Evolutionary conservation across 2,329 filamentous ascomycete genomes (phyloP).

Genomic region (Parastagonospora avenae): DNA sequence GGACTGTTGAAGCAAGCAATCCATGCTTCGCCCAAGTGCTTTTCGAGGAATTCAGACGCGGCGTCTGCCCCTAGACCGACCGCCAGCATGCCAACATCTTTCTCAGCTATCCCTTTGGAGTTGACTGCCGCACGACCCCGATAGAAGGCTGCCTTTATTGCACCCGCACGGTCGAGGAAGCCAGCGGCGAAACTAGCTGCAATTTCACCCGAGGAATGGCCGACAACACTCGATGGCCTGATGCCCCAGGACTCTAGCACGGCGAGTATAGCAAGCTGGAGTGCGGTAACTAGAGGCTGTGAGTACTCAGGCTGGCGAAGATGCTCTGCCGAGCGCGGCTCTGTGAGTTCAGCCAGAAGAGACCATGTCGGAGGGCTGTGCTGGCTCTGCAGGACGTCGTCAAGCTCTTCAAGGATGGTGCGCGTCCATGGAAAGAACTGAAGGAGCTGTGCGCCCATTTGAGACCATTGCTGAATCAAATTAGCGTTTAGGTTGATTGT

Average conservation of each 20-base stretch:
- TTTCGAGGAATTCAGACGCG: slow-evolving; percentile 4
- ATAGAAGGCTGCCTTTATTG: slow-evolving; percentile 18
- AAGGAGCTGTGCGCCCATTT: slow-evolving; percentile 49
- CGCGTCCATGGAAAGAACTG: not conserved
- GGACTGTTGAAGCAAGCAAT: slow-evolving; percentile 49
- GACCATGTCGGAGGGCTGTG: slow-evolving; percentile 14
- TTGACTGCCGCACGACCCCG: slow-evolving; percentile 13
- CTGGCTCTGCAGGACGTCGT: too few relatives aligned
- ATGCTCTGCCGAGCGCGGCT: slow-evolving; percentile 6
- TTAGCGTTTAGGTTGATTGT: too few relatives aligned
- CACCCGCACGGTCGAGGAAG: slow-evolving; percentile 6
- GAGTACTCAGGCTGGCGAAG: slow-evolving; percentile 16
- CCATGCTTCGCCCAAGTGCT: slow-evolving; percentile 6
- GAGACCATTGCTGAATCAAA: slow-evolving; percentile 37
- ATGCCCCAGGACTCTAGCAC: slow-evolving; percentile 5
- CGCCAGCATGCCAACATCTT: slow-evolving; percentile 31
- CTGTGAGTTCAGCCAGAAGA: slow-evolving; percentile 16
- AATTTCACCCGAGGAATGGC: slow-evolving; percentile 51
- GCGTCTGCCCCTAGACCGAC: slow-evolving; percentile 32
- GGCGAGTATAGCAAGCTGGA: slow-evolving; percentile 26
- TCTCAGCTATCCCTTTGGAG: not conserved
- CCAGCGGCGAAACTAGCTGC: slow-evolving; percentile 47
- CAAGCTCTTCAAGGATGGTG: too few relatives aligned
- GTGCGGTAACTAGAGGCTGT: slow-evolving; percentile 27
- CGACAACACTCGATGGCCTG: slow-evolving; percentile 20